A percentile compares a stretch with the other conserved stretches of the same genome.
Conservation (phyloP, 2,329 filamentous ascomycete genomes). For the Aspergillus brunneoviolaceus region DNA sequence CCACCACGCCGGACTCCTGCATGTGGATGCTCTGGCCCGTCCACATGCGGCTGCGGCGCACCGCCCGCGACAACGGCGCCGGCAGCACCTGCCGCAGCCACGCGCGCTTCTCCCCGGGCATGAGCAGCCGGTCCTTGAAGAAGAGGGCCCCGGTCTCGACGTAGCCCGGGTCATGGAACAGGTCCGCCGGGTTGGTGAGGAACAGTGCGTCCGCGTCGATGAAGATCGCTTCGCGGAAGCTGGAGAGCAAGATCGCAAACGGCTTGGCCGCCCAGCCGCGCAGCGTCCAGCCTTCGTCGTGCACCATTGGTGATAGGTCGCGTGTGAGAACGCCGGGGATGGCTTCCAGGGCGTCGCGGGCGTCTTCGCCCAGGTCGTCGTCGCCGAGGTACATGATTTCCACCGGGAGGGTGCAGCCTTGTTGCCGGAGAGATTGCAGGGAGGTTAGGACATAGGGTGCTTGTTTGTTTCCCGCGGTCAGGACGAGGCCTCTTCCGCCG, state of each 20-base stretch:
- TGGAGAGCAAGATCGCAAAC: slow-evolving; percentile 48
- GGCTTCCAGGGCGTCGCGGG: slow-evolving; percentile 43
- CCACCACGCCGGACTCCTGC: slow-evolving; percentile 50
- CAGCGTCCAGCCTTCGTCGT: slow-evolving; percentile 46
- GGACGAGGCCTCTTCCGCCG: slow-evolving; percentile 46
- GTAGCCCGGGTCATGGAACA: slow-evolving; percentile 47
- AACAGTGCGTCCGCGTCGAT: slow-evolving; percentile 50
- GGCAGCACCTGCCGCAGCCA: slow-evolving; percentile 48
- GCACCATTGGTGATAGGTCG: slow-evolving; percentile 47
- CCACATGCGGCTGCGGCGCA: slow-evolving; percentile 26
- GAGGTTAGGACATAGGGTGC: slow-evolving; percentile 46
- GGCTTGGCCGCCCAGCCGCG: slow-evolving; percentile 50
- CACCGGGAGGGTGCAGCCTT: slow-evolving; percentile 19
- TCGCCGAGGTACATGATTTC: slow-evolving; percentile 39
- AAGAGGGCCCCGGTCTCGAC: slow-evolving; percentile 47
- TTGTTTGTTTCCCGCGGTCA: slow-evolving; percentile 48
- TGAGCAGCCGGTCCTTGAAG: slow-evolving; percentile 48
- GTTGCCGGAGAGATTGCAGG: slow-evolving; percentile 30
- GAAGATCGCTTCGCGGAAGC: slow-evolving; percentile 50
- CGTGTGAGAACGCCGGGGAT: slow-evolving; percentile 46
- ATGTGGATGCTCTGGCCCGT: slow-evolving; percentile 20
- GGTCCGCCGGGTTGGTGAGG: slow-evolving; percentile 41
- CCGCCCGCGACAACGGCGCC: slow-evolving; percentile 43
- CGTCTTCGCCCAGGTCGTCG: slow-evolving; percentile 45
- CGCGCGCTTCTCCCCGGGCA: slow-evolving; percentile 28